phyloP scores from a whole-genome alignment of 257 asterid genomes.

The Cynanchum wilfordii region DNA sequence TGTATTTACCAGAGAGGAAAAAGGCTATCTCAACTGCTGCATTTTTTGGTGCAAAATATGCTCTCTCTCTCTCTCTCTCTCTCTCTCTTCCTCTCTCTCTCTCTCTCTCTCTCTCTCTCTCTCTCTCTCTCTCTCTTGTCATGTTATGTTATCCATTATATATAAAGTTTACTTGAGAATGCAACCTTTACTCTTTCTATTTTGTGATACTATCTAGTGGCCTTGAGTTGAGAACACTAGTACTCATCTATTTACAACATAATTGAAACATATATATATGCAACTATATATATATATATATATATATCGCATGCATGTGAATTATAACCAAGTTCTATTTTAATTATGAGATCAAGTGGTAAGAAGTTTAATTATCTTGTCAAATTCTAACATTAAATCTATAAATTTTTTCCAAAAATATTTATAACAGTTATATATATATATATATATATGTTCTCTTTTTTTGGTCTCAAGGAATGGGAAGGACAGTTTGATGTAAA shows the following conservation, averaged over 20 bases:
- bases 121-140: conserved; percentile 5
- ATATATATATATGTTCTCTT: neutral
- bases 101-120: conserved; percentile 4
- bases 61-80: no score
- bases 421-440: no score
- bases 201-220: conserved; percentile 5
- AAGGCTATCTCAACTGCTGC: conserved; percentile 32
- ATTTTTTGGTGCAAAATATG: conserved; percentile 19
- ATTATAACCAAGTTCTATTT: neutral
- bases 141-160: conserved; percentile 16
- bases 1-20: conserved; percentile 42
- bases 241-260: neutral
- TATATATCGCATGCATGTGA: conserved; percentile 12
- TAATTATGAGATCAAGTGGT: no score
- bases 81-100: no score
- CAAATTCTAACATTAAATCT: no score
- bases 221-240: neutral
- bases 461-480: neutral
- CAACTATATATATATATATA: neutral
- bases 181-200: conserved; percentile 18
- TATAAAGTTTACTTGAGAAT: conserved; percentile 12
- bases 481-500: neutral
- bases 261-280: neutral
- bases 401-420: no score
- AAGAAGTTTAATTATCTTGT: no score